Evolutionary conservation across 192 early-diverging fungal genomes (phyloP).

Genomic region (Coemansia sp.): DNA sequence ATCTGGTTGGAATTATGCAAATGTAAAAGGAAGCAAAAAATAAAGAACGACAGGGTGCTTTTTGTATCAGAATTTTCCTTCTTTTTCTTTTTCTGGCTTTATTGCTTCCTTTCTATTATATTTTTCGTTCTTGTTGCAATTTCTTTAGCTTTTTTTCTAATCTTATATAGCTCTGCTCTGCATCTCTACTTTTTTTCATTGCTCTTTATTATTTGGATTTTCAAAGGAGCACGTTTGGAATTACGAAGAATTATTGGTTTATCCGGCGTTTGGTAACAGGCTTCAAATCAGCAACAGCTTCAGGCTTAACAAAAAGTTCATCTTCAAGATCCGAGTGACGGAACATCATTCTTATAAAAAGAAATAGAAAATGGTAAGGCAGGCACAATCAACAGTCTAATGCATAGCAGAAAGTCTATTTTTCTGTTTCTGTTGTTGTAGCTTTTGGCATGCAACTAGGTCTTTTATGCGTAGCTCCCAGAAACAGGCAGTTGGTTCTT

Average conservation of each 20-base stretch:
- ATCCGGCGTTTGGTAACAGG: neutral
- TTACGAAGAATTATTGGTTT: neutral
- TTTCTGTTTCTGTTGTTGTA: too few species aligned
- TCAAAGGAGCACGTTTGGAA: neutral
- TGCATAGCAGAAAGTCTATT: too few species aligned
- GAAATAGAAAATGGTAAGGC: constrained; percentile 5
- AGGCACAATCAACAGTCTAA: neutral
- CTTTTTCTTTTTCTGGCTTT: constrained; percentile 8
- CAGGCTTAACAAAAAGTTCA: neutral
- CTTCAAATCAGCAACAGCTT: neutral
- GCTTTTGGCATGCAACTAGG: too few species aligned
- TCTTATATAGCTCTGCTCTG: constrained; percentile 5
- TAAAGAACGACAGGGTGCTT: neutral
- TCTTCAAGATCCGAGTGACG: neutral
- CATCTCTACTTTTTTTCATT: constrained; percentile 1
- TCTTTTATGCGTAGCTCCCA: too few species aligned
- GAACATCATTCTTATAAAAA: neutral
- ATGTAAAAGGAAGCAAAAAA: neutral
- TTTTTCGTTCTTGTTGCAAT: neutral
- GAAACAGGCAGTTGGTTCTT: too few species aligned
- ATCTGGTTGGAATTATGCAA: neutral
- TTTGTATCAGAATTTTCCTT: neutral
- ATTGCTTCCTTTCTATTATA: constrained; percentile 7
- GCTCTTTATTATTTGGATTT: neutral
- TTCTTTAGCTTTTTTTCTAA: constrained; percentile 1